Evolutionary conservation across 768 basidiomycete species (phyloP), one percentile per base, ranked within the genome.

Genomic region (Tylopilus felleus): DNA sequence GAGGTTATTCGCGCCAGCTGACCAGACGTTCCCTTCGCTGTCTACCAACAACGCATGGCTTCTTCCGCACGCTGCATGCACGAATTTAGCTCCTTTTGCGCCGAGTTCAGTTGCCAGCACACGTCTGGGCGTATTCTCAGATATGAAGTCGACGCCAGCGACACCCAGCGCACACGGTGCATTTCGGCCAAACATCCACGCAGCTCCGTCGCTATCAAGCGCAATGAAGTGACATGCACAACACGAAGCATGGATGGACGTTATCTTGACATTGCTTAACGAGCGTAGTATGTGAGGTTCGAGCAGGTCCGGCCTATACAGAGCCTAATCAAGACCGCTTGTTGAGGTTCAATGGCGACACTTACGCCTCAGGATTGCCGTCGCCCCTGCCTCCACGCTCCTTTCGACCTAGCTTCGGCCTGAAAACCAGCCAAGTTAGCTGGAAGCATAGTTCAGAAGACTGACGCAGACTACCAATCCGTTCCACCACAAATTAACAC

Each of bases 131-230:
- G 84, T 80, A 68, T 82, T 85, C 75, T 93, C 90, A 17, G 88
- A 88, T 56, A 93, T 77, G 55, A 71, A 48, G 52, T 82, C 81
- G 54, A 76, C 74, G 25, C 73, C 75, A 14, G 80, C 62, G 9
- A 83, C 72, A n/a, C 90, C 88, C 4, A 93, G 77, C 40, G 81
- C 80, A 52, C 80, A 75, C 53, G 77, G 84, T 38, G 82, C 83
- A 70, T 92, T 93, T 49, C 93, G 84, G 8, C 96, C 96, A 66
- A 95, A 91, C 61, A 98, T 71, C 86, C 92, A 94, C 9, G 93
- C 96, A 36, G 81, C 78, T 8, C 93, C 93, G 49, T 85, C 79
- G 22, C 79, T 60, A 73, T 90, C 89, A 57, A 94, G 68, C 14
- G 77, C 83, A 39, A 93, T 82, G 61, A 81, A 85, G 66, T 93